A percentile compares a stretch with the other conserved stretches of the same genome.
Conservation (phyloP, 2,329 filamentous ascomycete species). For the Aureobasidium subglaciale region DNA sequence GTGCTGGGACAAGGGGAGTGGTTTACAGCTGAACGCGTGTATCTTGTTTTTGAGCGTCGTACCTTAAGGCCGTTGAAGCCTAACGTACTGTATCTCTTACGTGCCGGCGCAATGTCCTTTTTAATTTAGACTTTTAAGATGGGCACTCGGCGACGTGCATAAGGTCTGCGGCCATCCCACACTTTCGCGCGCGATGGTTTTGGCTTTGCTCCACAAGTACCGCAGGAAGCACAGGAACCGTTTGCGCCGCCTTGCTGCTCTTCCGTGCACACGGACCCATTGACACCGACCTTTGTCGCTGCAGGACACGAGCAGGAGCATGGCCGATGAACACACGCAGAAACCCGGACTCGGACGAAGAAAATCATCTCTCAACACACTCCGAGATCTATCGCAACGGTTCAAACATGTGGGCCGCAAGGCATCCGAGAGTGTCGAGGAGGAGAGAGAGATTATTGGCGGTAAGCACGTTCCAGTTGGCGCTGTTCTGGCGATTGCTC, state of each 20-base stretch:
- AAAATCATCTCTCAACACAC: slow-evolving; percentile 4
- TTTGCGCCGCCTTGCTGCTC: slow-evolving; percentile 2
- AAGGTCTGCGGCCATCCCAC: slow-evolving; percentile 9
- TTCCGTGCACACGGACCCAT: background rate
- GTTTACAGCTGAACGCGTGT: background rate
- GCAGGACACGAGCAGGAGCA: background rate
- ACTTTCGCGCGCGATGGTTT: slow-evolving; percentile 3
- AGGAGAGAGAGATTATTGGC: slow-evolving; percentile 8
- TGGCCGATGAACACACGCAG: slow-evolving; percentile 1
- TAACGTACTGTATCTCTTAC: slow-evolving; percentile 11
- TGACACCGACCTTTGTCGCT: slow-evolving; percentile 1
- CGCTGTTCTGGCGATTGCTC: slow-evolving; percentile 4
- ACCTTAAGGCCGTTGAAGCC: background rate
- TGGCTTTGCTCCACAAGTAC: slow-evolving; percentile 7
- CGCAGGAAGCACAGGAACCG: slow-evolving; percentile 10
- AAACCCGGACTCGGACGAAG: background rate
- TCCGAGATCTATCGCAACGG: background rate
- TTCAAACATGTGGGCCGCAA: slow-evolving; percentile 1
- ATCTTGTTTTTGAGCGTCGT: background rate
- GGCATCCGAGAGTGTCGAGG: background rate
- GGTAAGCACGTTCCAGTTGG: slow-evolving; percentile 15
- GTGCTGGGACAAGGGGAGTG: background rate
- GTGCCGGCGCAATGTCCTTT: slow-evolving; percentile 5
- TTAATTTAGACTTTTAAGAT: slow-evolving; percentile 10
- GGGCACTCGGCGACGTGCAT: slow-evolving; percentile 5